phyloP scores from a whole-genome alignment of 2,329 filamentous ascomycete species.

The Zasmidium cellare region DNA sequence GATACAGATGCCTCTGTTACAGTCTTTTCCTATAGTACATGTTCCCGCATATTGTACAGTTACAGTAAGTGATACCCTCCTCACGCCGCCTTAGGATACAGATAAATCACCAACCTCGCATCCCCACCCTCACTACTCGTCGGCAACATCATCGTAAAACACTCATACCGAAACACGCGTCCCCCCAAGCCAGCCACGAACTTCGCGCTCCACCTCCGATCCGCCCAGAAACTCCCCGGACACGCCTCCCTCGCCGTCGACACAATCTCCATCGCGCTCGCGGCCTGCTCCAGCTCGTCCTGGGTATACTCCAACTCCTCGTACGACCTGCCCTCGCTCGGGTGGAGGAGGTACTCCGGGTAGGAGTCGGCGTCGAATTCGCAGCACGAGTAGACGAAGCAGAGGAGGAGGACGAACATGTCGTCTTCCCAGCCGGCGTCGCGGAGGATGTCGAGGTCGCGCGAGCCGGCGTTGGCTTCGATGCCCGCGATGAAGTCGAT shows the following conservation, averaged over 20 bases:
- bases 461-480: conserved; percentile 30
- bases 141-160: conserved; percentile 12
- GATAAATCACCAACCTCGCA: conserved; percentile 10
- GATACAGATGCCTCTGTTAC: too few species aligned
- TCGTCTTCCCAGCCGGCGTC: conserved; percentile 39
- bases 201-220: conserved; percentile 4
- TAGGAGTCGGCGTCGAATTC: conserved; percentile 1
- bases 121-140: conserved; percentile 3
- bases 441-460: conserved; percentile 31
- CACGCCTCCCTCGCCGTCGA: neutral
- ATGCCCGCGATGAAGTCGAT: conserved; percentile 33
- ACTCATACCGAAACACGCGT: conserved; percentile 5
- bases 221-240: conserved; percentile 10
- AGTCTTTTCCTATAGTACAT: too few species aligned
- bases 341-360: conserved; percentile 6
- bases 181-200: conserved; percentile 11
- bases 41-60: too few species aligned
- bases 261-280: conserved; percentile 5
- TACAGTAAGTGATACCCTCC: too few species aligned
- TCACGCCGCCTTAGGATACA: neutral
- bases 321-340: neutral
- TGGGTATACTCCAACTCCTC: conserved; percentile 5
- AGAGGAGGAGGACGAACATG: conserved; percentile 36
- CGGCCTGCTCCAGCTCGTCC: conserved; percentile 3
- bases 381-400: conserved; percentile 17